These are phyloP conservation scores for Multifurca ochricompacta DNA, from an alignment of 768 basidiomycete species.

Conservation along the genomic window DNA sequence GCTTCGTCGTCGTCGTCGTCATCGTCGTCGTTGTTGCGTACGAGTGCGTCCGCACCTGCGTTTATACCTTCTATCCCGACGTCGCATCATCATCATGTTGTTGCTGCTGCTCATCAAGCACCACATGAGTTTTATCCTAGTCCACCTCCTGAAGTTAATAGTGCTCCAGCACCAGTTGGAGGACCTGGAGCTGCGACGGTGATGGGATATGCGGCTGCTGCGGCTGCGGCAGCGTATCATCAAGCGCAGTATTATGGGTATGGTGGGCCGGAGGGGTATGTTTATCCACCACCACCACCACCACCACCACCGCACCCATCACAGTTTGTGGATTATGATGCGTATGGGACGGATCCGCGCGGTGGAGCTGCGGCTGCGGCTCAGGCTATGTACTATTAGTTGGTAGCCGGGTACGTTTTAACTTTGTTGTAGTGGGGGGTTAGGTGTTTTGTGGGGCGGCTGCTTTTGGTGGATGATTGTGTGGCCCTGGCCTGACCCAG, in stretches of 20 bases:
- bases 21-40: slow-evolving; percentile 39
- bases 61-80: slow-evolving; percentile 7
- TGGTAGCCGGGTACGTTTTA: too few species aligned
- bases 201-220: slow-evolving; percentile 49
- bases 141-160: slow-evolving; percentile 18
- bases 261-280: slow-evolving; percentile 10
- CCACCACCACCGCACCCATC: too few species aligned
- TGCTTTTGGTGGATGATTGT: too few species aligned
- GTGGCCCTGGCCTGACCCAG: too few species aligned
- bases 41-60: slow-evolving; percentile 8
- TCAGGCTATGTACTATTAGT: slow-evolving; percentile 15
- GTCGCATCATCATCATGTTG: too few species aligned
- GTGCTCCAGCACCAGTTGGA: slow-evolving; percentile 29
- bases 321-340: slow-evolving; percentile 15
- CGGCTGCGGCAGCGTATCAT: too few species aligned
- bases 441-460: too few species aligned
- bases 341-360: slow-evolving; percentile 5
- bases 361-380: background rate
- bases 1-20: too few species aligned
- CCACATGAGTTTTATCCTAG: slow-evolving; percentile 26
- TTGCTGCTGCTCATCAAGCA: too few species aligned
- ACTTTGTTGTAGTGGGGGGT: too few species aligned
- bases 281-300: slow-evolving; percentile 7
- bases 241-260: slow-evolving; percentile 16
- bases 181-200: too few species aligned